Evolutionary conservation across 2,329 filamentous ascomycete species (phyloP).

Genomic region (Scedosporium apiospermum): DNA sequence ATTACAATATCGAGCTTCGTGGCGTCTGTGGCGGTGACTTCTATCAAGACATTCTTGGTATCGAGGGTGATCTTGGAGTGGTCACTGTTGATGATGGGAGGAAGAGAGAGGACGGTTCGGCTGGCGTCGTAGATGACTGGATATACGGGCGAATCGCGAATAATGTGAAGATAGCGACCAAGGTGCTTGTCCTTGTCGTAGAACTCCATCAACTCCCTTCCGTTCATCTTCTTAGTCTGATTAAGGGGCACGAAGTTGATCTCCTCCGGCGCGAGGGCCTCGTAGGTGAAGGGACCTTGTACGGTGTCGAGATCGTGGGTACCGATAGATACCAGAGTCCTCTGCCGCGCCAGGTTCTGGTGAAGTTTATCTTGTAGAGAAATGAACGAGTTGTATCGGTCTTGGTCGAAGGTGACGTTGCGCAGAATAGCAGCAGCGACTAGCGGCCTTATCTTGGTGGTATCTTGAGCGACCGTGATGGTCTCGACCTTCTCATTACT

Average conservation of each 20-base stretch:
- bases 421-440: constrained; percentile 84
- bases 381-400: constrained; percentile 95
- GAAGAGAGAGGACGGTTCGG: constrained; percentile 78
- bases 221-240: constrained; percentile 81
- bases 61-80: constrained; percentile 91
- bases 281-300: constrained; percentile 92
- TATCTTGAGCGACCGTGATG: constrained; percentile 70
- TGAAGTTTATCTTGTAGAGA: constrained; percentile 95
- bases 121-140: constrained; percentile 92
- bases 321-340: constrained; percentile 92
- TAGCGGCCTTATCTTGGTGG: constrained; percentile 71
- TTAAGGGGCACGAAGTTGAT: constrained; percentile 89
- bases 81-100: constrained; percentile 95
- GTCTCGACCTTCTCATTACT: constrained; percentile 64
- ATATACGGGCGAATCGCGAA: constrained; percentile 86
- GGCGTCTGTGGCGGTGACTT: constrained; percentile 90
- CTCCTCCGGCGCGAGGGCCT: constrained; percentile 81
- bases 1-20: constrained; percentile 95
- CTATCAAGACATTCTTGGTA: constrained; percentile 92
- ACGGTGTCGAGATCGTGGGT: constrained; percentile 94
- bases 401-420: constrained; percentile 84
- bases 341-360: constrained; percentile 85
- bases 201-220: constrained; percentile 81
- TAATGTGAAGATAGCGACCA: constrained; percentile 85
- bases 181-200: constrained; percentile 94